Evolutionary conservation across 2,329 filamentous ascomycete species (phyloP), one percentile per base, ranked within the genome.

Genomic region (Aspergillus novoparasiticus): DNA sequence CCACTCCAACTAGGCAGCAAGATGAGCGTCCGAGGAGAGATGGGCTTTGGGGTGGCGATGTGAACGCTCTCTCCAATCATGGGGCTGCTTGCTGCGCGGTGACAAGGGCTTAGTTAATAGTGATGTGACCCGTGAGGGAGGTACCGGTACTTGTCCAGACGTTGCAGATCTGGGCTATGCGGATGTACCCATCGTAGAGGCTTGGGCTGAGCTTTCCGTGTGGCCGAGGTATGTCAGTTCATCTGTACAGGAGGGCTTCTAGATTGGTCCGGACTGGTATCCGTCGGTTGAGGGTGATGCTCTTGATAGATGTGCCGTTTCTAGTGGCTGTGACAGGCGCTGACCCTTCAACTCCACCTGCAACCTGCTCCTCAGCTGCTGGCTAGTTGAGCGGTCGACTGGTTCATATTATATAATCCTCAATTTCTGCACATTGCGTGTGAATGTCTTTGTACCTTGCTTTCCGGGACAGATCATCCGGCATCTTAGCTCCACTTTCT

Each of bases 1-100:
- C 66, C 66, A 68, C 66, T 45, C n/a, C 36, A 30, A 45, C 58
- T 68, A 68, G 66, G 64, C 66, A 68, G 64, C 64, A 62, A 58
- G 34, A 36, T 59, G 26, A 56, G 30, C 28, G 51, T 53, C n/a
- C 12, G 4, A 23, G 6, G 28, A 34, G 45, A 32, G 45, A 58
- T 26, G 56, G 32, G 58, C 46, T 46, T 23, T 34, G 23, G 50
- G 56, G 60, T 62, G 60, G 60, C 60, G 56, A 62, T 55, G 60
- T 23, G 39, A 45, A 56, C 14, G 10, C 14, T 26, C 48, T 55
- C 56, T 59, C 60, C 60, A 62, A 62, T 62, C 60, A 62, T 34
- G n/a, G 36, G 10, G 34, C 16, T 23, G 28, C 6, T 57, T 50
- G 45, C 26, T 36, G 53, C 32, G 46, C 14, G 32, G 57, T 50